Evolutionary conservation across 1,284 basidiomycete genomes (phyloP), one percentile per base, ranked within the genome.

Genomic region (Pholiota adiposa): DNA sequence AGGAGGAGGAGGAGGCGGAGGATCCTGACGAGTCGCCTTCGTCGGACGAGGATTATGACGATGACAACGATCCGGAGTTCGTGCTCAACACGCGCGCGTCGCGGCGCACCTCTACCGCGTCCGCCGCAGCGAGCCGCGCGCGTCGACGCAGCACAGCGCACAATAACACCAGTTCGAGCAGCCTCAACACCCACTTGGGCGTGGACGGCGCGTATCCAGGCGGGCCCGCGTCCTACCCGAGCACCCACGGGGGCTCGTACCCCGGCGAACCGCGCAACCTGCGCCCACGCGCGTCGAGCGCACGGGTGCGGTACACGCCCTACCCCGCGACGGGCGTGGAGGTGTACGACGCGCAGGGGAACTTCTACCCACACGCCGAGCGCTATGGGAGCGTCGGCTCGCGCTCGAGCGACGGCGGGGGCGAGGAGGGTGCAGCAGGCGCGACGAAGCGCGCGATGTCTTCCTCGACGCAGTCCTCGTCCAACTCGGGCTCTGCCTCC

Each of bases 261-360:
- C 29, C 11, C 29, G 38, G 56, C 58, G 66, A 68, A 54, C 65
- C 66, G 3, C 64, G 69, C 29, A 68, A 49, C 51, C 64, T 69
- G 40, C 71, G 67, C 33, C 64, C 69, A 3, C 63, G 70, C 50
- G 65, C 65, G 29, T 64, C 66, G 23, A 62, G 59, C 18, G 62
- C 63, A 23, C 46, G 67, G 19, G 46, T 49, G 19, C 19, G 56
- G 51, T 70, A 69, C 23, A 67, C 59, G 16, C 69, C 69, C 8
- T 70, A 70, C 44, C 67, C 65, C 8, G 51, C 40, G 16, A 27
- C 40, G 41, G 23, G 44, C 8, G 55, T 54, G 41, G 23, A 50
- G 14, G 55, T 54, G 9, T 54, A 33, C 53, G 40, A 54, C 11
- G 53, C 40, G 9, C 21, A 59, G 12, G 57, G 50, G 4, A 36